Percentiles rank a stretch among this genome's conserved stretches.
Evolutionary conservation across 148 eudicot species (phyloP).

Genomic region (Mesembryanthemum crystallinum): DNA sequence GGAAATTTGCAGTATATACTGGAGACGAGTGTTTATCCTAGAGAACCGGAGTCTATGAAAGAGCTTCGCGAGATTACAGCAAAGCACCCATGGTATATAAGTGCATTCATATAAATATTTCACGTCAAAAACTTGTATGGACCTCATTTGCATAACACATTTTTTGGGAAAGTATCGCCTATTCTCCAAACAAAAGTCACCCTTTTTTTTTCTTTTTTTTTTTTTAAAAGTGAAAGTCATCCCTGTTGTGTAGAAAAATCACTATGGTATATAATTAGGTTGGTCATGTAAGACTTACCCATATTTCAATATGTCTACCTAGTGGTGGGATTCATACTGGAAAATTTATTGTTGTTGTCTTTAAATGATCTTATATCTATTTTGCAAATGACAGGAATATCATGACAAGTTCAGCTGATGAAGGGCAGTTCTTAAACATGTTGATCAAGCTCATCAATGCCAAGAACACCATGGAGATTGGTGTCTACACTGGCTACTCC

Average conservation of each 20-base stretch:
- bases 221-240: too few relatives aligned
- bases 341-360: not conserved
- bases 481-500: conserved; percentile 43
- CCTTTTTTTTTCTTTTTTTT: too few relatives aligned
- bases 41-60: conserved; percentile 27
- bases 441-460: conserved; percentile 32
- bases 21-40: conserved; percentile 34
- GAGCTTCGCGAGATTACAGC: conserved; percentile 32
- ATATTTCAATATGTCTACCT: too few relatives aligned
- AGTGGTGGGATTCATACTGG: too few relatives aligned
- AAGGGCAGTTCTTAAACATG: conserved; percentile 39
- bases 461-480: conserved; percentile 42
- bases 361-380: not conserved
- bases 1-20: conserved; percentile 28
- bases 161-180: too few relatives aligned
- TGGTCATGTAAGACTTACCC: too few relatives aligned
- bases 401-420: conserved; percentile 39
- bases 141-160: too few relatives aligned
- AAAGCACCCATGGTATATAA: conserved; percentile 24
- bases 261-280: too few relatives aligned
- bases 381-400: conserved; percentile 18
- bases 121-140: too few relatives aligned
- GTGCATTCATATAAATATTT: too few relatives aligned
- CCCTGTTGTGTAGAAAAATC: too few relatives aligned
- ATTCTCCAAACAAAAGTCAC: too few relatives aligned